Percentiles rank a stretch among this genome's conserved stretches.
phyloP scores from a whole-genome alignment of 495 filamentous ascomycete genomes.

The Trichoderma virens region DNA sequence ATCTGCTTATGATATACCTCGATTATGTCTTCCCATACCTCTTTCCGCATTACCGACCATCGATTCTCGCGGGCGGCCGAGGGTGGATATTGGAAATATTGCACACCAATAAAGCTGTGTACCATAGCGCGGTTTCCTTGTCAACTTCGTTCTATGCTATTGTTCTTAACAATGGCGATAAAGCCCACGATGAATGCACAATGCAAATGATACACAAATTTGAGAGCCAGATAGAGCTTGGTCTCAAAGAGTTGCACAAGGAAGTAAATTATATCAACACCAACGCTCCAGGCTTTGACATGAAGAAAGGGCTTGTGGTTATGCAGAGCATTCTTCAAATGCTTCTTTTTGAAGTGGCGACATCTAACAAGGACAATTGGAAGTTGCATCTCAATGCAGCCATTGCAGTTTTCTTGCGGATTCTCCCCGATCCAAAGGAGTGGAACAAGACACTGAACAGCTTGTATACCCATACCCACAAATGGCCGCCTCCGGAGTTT shows the following conservation, averaged over 20 bases:
- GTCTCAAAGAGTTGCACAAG: constrained; percentile 32
- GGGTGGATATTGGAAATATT: constrained; percentile 46
- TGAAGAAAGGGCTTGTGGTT: constrained; percentile 28
- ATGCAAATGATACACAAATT: constrained; percentile 24
- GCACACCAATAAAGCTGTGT: constrained; percentile 37
- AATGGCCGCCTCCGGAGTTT: too few species aligned
- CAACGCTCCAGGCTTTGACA: constrained; percentile 22
- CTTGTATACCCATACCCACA: too few species aligned
- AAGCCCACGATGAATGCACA: constrained; percentile 20
- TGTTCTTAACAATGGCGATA: constrained; percentile 13
- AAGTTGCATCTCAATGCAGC: constrained; percentile 42
- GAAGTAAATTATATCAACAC: constrained; percentile 32
- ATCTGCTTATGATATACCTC: constrained; percentile 39
- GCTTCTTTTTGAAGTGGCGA: constrained; percentile 39
- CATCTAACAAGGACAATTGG: constrained; percentile 38
- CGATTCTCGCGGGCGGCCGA: constrained; percentile 36
- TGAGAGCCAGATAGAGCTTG: constrained; percentile 29
- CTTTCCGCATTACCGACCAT: constrained; percentile 47
- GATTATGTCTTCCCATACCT: constrained; percentile 45
- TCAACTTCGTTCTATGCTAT: constrained; percentile 42
- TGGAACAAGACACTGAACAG: not conserved
- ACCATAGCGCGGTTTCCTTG: constrained; percentile 37
- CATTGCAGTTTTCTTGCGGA: constrained; percentile 36
- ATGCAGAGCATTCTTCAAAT: constrained; percentile 48
- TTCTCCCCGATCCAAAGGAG: constrained; percentile 12